Conservation (phyloP, 257 asterid genomes). For the Scutellaria barbata region DNA sequence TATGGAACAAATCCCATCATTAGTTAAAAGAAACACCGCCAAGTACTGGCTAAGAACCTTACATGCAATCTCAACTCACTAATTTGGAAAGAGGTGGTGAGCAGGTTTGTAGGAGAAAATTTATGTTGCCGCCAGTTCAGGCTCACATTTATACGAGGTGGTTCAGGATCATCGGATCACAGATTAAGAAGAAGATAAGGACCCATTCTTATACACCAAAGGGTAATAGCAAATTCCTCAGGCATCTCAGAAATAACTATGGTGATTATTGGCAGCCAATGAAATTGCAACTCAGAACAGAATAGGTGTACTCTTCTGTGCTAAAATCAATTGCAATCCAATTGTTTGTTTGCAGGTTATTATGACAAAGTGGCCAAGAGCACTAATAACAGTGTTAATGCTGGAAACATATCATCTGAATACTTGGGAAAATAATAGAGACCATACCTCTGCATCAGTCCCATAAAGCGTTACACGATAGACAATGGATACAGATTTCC, state of each 20-base stretch:
- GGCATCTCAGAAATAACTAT: slow-evolving; percentile 12
- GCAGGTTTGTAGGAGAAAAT: neutral
- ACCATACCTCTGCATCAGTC: slow-evolving; percentile 87
- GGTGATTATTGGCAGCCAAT: neutral
- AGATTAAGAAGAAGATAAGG: neutral
- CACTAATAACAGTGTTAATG: neutral
- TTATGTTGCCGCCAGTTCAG: neutral
- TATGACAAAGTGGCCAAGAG: neutral
- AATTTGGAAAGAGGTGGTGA: neutral
- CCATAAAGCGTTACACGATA: slow-evolving; percentile 90
- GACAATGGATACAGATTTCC: slow-evolving; percentile 71
- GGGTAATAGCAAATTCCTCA: neutral
- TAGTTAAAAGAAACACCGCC: neutral
- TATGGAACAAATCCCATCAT: slow-evolving; percentile 9
- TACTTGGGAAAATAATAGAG: neutral
- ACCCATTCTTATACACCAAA: slow-evolving; percentile 21
- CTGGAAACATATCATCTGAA: neutral
- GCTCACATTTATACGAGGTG: neutral
- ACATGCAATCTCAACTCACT: neutral
- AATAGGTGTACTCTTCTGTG: neutral
- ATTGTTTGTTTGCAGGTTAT: neutral
- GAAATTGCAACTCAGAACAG: neutral
- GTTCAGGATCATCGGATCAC: neutral
- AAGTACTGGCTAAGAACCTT: slow-evolving; percentile 4
- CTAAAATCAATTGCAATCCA: neutral